A percentile compares a stretch with the other conserved stretches of the same genome.
Conservation (phyloP, 2,329 filamentous ascomycete genomes). For the Aspergillus unguis region DNA sequence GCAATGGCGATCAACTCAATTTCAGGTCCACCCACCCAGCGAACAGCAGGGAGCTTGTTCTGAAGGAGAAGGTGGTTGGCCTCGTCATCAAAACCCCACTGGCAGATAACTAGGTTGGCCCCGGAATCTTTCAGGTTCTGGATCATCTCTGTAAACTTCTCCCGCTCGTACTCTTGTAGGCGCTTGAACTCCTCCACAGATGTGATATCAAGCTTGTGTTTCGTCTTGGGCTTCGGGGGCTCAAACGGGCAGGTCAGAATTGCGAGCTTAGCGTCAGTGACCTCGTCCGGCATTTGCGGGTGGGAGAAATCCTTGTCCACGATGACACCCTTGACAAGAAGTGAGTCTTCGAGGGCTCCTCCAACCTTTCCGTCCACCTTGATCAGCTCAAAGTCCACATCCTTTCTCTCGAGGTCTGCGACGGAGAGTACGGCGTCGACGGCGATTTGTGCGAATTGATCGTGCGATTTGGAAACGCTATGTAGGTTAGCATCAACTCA, state of each 20-base stretch:
- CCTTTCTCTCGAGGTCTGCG: conserved; percentile 90
- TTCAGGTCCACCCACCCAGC: conserved; percentile 97
- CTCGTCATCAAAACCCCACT: conserved; percentile 99
- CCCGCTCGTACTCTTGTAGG: conserved; percentile 89
- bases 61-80: conserved; percentile 96
- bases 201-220: conserved; percentile 98
- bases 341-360: conserved; percentile 84
- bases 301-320: conserved; percentile 99
- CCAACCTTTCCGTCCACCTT: conserved; percentile 99
- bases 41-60: conserved; percentile 90
- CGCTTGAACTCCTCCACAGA: conserved; percentile 98
- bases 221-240: conserved; percentile 98
- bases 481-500: conserved; percentile 16
- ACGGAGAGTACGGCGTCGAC: conserved; percentile 96
- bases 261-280: conserved; percentile 91
- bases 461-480: conserved; percentile 90
- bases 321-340: conserved; percentile 96
- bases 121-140: conserved; percentile 96
- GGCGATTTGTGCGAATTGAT: conserved; percentile 95
- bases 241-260: conserved; percentile 98
- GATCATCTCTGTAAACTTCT: conserved; percentile 99
- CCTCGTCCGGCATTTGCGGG: conserved; percentile 96
- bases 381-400: conserved; percentile 98
- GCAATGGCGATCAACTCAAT: conserved; percentile 98
- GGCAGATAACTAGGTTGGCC: conserved; percentile 95